phyloP scores from a whole-genome alignment of 306 rosid species.

The Alnus glutinosa region DNA sequence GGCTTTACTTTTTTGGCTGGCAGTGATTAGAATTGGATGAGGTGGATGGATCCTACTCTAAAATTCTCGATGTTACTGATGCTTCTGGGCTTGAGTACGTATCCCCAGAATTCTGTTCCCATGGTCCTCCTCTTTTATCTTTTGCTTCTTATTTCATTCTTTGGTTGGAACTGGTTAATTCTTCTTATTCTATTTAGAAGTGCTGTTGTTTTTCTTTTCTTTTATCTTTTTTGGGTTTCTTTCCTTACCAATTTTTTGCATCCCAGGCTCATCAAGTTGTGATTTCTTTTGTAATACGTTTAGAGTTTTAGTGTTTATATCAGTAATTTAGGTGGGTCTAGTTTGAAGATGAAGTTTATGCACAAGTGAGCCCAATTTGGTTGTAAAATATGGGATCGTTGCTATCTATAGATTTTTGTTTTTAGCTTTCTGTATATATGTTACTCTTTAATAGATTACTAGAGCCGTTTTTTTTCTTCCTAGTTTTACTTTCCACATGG shows the following conservation, averaged over 20 bases:
- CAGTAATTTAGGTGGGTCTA: neutral
- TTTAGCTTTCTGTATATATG: neutral
- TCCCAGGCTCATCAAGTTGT: neutral
- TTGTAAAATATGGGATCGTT: neutral
- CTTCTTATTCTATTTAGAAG: neutral
- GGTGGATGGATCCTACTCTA: constrained; percentile 44
- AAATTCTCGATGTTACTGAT: constrained; percentile 38
- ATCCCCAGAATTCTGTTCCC: constrained; percentile 11
- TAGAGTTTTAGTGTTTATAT: neutral
- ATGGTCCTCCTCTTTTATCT: neutral
- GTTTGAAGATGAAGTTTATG: constrained; percentile 11
- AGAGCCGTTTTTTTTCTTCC: neutral
- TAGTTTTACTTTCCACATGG: constrained; percentile 19
- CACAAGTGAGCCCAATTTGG: neutral
- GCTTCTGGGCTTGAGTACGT: constrained; percentile 46
- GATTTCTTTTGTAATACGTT: neutral
- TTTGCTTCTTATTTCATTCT: neutral
- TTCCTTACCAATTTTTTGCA: neutral
- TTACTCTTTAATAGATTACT: neutral
- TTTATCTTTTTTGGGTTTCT: neutral
- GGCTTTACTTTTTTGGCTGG: neutral
- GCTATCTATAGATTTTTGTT: neutral
- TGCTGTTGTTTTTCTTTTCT: neutral
- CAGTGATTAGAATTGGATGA: constrained; percentile 46
- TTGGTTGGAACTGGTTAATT: neutral